Base-by-base conservation (phyloP, 306 rosid species). In the Rubus idaeus region DNA sequence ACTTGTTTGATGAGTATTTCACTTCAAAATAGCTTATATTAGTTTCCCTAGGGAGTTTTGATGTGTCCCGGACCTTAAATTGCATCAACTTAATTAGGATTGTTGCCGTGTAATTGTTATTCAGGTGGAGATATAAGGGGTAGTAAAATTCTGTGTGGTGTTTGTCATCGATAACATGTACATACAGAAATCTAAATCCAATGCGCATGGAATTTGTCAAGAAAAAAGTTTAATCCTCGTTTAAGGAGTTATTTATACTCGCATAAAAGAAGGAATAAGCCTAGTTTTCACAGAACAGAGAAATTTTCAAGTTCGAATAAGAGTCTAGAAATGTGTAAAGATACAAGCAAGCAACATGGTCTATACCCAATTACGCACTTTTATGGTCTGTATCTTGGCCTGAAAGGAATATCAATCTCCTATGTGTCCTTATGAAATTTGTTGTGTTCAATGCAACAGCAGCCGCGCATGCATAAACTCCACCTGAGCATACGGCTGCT, bases 391-490 rank as follows among this genome's bases (percentile, higher is more conserved):
- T 30, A 30, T 30, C 35, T 30, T 30, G 35, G 35, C 35, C 35
- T 30, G 35, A 30, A 30, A 30, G 35, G 35, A 30, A 30, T 30
- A 30, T 30, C 80, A 95, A 81, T 87, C 97, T 92, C 87, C 97
- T 89, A 18, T 95, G 99, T 9, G 84, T 85, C 83, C 99, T 89
- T 40, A 95, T 83, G 81, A 95, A 95, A 81, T 95, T 95, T 6
- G 93, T 89, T 8, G 99, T 95, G 60, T 95, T 95, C 91, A 95
- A 26, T 7, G 81, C 86, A 46, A 90, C 53, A 67, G 90, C 93
- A 17, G 86, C 76, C 14, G 96, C 86, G 84, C 97, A 92, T 35
- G 84, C 92, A 77, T 88, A 95, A 50, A 70, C 92, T 40, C 97
- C 97, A 41, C 77, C 88, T 0, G 85, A 84, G 87, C 89, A 85